Base-by-base conservation (phyloP, 2,329 filamentous ascomycete species). In the Aspergillus sp. region DNA sequence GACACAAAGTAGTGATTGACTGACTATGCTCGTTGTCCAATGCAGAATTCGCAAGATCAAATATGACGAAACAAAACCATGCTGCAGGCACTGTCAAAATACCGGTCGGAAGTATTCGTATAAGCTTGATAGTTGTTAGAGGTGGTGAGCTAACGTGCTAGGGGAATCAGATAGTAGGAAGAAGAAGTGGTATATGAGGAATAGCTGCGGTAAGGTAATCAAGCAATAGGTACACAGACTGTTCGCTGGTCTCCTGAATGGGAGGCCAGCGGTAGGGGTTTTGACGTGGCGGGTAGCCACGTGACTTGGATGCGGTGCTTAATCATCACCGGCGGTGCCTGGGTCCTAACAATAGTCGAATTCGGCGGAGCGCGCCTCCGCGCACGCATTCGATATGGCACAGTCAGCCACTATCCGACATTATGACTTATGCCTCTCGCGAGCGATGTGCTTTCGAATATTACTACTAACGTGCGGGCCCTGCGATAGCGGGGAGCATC, bases 401-500 rank as follows among this genome's bases (percentile, higher is more conserved):
- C 9, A 57, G 20, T 4, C 17, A 34, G 9, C 25, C 25, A 29
- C 25, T 29, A 11, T 29, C 25, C 25, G 25, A 29, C 25, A 29
- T 29, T 29, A 3, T 29, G 9, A 29, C 25, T 29, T 29, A 29
- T 29, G 25, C 25, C 25, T 29, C 25, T 29, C 54, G 50, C 4
- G 64, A 65, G 45, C 52, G 62, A n/a, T 60, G 58, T 4, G 63
- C 63, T 17, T 64, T 65, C 41, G 55, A 63, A 25, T 64, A 61
- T 20, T 64, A 65, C 20, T 59, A 58, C 29, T 48, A 57, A 16
- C 57, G 53, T 40, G 64, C 58, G 0, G 53, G 55, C 1, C 54
- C 52, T 2, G 47, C 49, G n/a, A 44, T 64, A 0, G 48, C 56
- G 9, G 59, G 55, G 21, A 47, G 52, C 4, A 31, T 65, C 19